phyloP scores from a whole-genome alignment of 495 filamentous ascomycete genomes.

The Entonaema liquescens region DNA sequence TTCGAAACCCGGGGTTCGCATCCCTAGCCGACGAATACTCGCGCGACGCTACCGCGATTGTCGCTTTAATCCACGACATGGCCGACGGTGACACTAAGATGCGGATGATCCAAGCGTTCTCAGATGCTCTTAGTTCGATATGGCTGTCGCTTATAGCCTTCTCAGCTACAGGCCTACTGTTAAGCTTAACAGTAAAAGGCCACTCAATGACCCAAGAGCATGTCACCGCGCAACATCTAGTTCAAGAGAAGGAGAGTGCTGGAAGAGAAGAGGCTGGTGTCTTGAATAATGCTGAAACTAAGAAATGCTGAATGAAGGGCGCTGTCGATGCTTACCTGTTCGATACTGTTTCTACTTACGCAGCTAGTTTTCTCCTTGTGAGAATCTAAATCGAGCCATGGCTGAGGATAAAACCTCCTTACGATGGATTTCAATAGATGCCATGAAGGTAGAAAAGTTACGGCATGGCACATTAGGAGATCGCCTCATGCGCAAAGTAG shows the following conservation, averaged over 20 bases:
- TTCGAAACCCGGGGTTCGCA: constrained; percentile 21
- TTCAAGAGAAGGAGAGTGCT: constrained; percentile 8
- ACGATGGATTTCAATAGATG: no score
- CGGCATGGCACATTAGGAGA: no score
- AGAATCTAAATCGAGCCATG: no score
- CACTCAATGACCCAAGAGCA: constrained; percentile 38
- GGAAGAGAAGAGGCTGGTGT: constrained; percentile 21
- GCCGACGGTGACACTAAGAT: constrained; percentile 49
- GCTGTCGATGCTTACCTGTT: neutral
- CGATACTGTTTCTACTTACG: no score
- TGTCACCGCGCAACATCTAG: constrained; percentile 29
- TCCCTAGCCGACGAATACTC: constrained; percentile 58
- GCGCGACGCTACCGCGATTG: constrained; percentile 66
- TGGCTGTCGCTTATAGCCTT: constrained; percentile 62
- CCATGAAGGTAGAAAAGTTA: no score
- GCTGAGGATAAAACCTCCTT: no score
- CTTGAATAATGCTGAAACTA: neutral
- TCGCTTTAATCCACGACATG: constrained; percentile 67
- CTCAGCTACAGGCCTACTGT: constrained; percentile 32
- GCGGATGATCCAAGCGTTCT: constrained; percentile 62
- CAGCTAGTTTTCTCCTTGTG: no score
- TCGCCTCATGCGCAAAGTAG: no score
- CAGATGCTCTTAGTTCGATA: constrained; percentile 64
- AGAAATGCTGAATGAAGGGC: neutral
- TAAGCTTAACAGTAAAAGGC: constrained; percentile 24